Evolutionary conservation across 2,329 filamentous ascomycete species (phyloP), one percentile per base, ranked within the genome.

Genomic region (Arthrocladium fulminans): DNA sequence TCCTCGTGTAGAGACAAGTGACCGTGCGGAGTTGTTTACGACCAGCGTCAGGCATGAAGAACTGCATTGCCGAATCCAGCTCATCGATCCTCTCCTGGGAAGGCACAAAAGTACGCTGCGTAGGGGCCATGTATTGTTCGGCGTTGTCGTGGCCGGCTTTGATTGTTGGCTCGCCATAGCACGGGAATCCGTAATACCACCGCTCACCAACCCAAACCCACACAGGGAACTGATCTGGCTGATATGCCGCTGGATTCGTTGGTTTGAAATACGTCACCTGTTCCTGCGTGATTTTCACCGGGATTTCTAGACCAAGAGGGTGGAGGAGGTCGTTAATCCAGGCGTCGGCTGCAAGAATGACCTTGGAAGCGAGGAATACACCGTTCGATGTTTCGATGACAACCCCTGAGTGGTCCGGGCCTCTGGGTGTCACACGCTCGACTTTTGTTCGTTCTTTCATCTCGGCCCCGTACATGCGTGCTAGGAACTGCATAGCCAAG

Each of bases 211-310:
- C 41, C 55, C 55, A 61, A 19, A 61, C 62, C 60, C 59, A 61
- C 6, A 61, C 57, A 2, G 59, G 60, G 34, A 60, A 61, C 1
- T 38, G 49, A 3, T 48, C 35, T 1, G 54, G 37, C 2, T 58
- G 46, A 29, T 52, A 60, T 6, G 22, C 22, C 3, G 42, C 46
- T 6, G 52, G 13, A 8, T 59, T 46, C 2, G 52, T 50, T 6
- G 59, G 60, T n/a, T 62, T 62, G 44, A 52, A 61, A 47, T 61
- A 60, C 15, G 60, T 62, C 2, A 61, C 54, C 42, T 61, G 59
- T 32, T 61, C 60, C 30, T 61, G 59, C 57, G 59, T 60, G 2
- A 57, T 51, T 1, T 54, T 47, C 2, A 61, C 30, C 1, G 60
- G 60, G 27, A 61, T 61, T 10, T 60, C 48, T 9, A 47, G 32